phyloP scores from a whole-genome alignment of 176 grass and related monocot species.

The Oryza meyeriana region DNA sequence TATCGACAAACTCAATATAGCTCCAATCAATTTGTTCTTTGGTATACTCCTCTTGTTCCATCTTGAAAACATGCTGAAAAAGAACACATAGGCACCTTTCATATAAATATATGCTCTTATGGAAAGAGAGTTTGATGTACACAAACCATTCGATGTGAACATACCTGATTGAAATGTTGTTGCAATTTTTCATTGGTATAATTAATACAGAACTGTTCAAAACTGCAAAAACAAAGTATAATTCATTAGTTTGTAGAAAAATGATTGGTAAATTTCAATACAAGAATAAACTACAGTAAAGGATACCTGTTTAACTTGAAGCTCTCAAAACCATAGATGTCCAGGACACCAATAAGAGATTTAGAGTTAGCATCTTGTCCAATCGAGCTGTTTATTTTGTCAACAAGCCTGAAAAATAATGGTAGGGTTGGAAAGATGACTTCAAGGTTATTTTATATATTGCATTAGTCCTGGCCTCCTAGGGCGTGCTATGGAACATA shows the following conservation, averaged over 20 bases:
- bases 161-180: slow-evolving; percentile 98
- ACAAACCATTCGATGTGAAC: slow-evolving; percentile 32
- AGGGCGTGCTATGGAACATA: neutral
- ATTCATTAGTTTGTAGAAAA: slow-evolving; percentile 18
- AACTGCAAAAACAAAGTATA: slow-evolving; percentile 51
- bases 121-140: slow-evolving; percentile 16
- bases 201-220: slow-evolving; percentile 99
- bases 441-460: neutral
- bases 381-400: slow-evolving; percentile 97
- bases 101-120: slow-evolving; percentile 30
- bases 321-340: slow-evolving; percentile 99
- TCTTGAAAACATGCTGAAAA: slow-evolving; percentile 99
- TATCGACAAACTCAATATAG: slow-evolving; percentile 98
- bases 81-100: slow-evolving; percentile 27
- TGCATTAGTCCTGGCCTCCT: neutral
- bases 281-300: slow-evolving; percentile 2
- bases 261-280: slow-evolving; percentile 8
- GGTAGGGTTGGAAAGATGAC: slow-evolving; percentile 8
- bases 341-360: slow-evolving; percentile 92
- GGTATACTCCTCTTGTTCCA: slow-evolving; percentile 99
- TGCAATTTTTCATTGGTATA: slow-evolving; percentile 99
- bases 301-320: slow-evolving; percentile 89
- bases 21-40: slow-evolving; percentile 99
- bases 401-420: slow-evolving; percentile 71
- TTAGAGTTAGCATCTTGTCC: slow-evolving; percentile 92